Percentiles rank a stretch among this genome's conserved stretches.
phyloP scores from a whole-genome alignment of 805 yeast species.

The Candida saitoana region DNA sequence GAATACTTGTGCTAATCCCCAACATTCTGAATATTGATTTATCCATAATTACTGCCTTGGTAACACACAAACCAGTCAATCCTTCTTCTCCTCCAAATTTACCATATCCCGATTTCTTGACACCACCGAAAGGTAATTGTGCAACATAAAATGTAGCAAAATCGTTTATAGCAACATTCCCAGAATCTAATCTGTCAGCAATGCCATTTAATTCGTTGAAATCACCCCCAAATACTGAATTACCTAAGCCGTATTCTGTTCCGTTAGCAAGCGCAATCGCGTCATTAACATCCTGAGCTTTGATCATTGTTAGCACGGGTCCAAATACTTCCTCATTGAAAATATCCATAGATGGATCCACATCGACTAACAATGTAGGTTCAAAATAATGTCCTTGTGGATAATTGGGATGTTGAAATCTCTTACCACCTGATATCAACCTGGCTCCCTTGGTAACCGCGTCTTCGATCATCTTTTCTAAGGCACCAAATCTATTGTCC shows the following conservation, averaged over 20 bases:
- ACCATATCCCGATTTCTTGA: constrained; percentile 90
- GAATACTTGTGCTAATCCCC: constrained; percentile 73
- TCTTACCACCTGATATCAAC: constrained; percentile 74
- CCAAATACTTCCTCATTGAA: constrained; percentile 94
- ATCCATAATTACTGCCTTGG: constrained; percentile 86
- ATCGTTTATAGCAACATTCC: constrained; percentile 95
- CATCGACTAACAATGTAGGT: constrained; percentile 86
- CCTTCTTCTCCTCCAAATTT: constrained; percentile 99
- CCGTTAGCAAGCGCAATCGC: constrained; percentile 78
- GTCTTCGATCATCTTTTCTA: constrained; percentile 64
- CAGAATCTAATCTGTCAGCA: constrained; percentile 65
- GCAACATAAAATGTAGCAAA: constrained; percentile 95
- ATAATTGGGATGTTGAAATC: constrained; percentile 81
- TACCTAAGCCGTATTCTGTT: constrained; percentile 87
- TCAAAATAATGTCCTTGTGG: constrained; percentile 93
- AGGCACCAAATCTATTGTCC: constrained; percentile 61
- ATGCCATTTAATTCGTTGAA: constrained; percentile 56
- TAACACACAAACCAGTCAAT: constrained; percentile 78
- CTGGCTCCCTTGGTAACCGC: constrained; percentile 83
- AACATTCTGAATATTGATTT: constrained; percentile 55
- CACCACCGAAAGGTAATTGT: constrained; percentile 96
- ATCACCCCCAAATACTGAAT: constrained; percentile 77
- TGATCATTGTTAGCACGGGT: constrained; percentile 78
- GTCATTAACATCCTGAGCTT: constrained; percentile 60
- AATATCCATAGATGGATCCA: constrained; percentile 66